Percentiles rank a stretch among this genome's conserved stretches.
These are phyloP conservation scores for Torulaspora indica DNA, from an alignment of 805 yeast genomes.

Conservation along the genomic window DNA sequence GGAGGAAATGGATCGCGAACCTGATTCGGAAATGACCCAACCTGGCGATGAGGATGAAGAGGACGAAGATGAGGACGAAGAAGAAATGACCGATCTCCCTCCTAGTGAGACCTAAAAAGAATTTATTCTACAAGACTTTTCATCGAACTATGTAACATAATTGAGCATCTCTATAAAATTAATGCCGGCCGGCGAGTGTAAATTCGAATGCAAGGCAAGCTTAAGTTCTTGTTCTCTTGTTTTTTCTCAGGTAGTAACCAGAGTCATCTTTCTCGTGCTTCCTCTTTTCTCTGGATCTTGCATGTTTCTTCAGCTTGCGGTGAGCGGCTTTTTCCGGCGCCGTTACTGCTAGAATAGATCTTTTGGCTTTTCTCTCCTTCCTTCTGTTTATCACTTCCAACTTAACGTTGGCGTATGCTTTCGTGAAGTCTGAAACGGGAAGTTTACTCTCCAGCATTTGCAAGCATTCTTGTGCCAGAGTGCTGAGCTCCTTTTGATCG, in stretches of 20 bases:
- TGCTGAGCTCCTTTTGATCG: constrained; percentile 48
- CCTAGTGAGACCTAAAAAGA: constrained; percentile 9
- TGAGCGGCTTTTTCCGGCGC: constrained; percentile 82
- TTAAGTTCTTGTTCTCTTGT: constrained; percentile 39
- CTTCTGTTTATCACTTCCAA: constrained; percentile 57
- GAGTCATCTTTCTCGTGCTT: constrained; percentile 68
- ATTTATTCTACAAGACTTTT: not conserved
- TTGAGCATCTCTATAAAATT: constrained; percentile 1
- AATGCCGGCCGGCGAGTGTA: not conserved
- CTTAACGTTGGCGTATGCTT: constrained; percentile 59
- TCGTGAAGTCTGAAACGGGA: constrained; percentile 66
- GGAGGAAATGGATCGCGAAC: constrained; percentile 22
- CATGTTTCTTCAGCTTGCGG: constrained; percentile 72
- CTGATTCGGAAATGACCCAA: constrained; percentile 17
- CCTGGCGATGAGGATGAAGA: constrained; percentile 16
- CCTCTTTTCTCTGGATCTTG: constrained; percentile 69
- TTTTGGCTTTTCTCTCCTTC: constrained; percentile 66
- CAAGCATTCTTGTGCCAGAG: constrained; percentile 59
- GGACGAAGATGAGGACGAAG: constrained; percentile 13
- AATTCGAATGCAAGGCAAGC: not conserved
- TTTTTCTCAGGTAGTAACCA: constrained; percentile 67
- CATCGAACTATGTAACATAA: not conserved
- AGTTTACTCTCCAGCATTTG: constrained; percentile 60
- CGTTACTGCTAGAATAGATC: constrained; percentile 67
- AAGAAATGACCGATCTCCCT: constrained; percentile 14